Evolutionary conservation across 345 rosid species (phyloP).

Genomic region (Dimocarpus longan): DNA sequence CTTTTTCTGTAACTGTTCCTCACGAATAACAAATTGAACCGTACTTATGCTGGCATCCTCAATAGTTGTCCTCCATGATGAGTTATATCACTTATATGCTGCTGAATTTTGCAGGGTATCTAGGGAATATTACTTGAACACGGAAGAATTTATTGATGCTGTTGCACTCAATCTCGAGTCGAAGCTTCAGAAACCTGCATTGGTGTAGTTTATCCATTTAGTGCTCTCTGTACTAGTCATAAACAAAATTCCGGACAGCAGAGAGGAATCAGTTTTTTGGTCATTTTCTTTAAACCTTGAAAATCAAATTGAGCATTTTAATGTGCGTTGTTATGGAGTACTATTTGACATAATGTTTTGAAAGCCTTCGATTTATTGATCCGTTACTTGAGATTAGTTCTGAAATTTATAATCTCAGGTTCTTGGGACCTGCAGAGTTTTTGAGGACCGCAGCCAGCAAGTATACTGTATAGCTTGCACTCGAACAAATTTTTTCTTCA

Average conservation of each 20-base stretch:
- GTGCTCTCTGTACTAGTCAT: background rate
- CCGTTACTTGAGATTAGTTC: background rate
- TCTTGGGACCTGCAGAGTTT: background rate
- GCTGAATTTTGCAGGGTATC: constrained; percentile 57
- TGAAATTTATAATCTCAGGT: background rate
- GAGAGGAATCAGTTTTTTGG: background rate
- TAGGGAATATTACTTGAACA: constrained; percentile 69
- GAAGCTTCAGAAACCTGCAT: constrained; percentile 51
- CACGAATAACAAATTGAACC: background rate
- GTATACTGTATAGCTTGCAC: background rate
- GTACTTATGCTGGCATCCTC: no score
- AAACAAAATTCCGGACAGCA: background rate
- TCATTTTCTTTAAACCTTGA: background rate
- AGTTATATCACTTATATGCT: constrained; percentile 4
- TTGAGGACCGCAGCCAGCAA: background rate
- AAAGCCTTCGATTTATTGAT: background rate
- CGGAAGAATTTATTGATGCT: constrained; percentile 85
- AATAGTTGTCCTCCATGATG: background rate
- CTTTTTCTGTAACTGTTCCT: background rate
- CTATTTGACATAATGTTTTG: background rate
- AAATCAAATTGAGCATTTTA: background rate
- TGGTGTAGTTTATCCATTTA: constrained; percentile 27
- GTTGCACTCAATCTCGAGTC: constrained; percentile 61
- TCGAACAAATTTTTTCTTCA: background rate
- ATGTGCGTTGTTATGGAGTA: background rate